phyloP scores from a whole-genome alignment of 2,329 filamentous ascomycete genomes.

The Aspergillus sp. region DNA sequence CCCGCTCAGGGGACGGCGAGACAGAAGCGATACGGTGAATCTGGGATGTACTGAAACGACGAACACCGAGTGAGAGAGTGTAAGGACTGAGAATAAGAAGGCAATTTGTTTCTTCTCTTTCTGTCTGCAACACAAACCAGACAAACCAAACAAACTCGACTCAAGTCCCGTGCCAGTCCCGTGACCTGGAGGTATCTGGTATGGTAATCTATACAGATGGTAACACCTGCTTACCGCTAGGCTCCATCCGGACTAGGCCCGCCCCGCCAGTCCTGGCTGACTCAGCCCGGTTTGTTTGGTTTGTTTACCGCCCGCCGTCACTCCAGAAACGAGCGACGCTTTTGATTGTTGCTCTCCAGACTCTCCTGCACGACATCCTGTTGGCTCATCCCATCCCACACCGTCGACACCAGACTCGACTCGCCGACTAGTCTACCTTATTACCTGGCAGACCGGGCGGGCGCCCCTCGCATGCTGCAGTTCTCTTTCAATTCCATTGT shows the following conservation, averaged over 20 bases:
- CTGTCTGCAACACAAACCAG: background rate
- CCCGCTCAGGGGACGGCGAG: background rate
- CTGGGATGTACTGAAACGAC: no score
- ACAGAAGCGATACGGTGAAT: no score
- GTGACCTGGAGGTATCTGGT: background rate
- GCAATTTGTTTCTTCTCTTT: no score
- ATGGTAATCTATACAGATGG: background rate
- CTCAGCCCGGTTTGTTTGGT: constrained; percentile 20
- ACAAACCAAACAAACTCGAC: background rate
- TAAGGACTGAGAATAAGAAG: background rate
- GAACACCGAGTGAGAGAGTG: background rate
- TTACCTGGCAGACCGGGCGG: constrained; percentile 6
- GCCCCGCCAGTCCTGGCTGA: constrained; percentile 17
- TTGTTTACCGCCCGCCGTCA: constrained; percentile 36
- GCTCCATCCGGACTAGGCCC: background rate
- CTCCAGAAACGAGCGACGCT: constrained; percentile 28
- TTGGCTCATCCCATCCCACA: background rate
- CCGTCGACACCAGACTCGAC: background rate
- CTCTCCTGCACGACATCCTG: background rate
- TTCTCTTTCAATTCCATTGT: constrained; percentile 2
- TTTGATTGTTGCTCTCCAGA: constrained; percentile 3
- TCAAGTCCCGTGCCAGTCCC: background rate
- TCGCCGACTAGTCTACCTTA: constrained; percentile 4
- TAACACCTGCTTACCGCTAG: constrained; percentile 7
- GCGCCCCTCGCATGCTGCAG: constrained; percentile 16